Evolutionary conservation across 2,329 filamentous ascomycete genomes (phyloP), one percentile per base, ranked within the genome.

Genomic region (Fusarium musae): DNA sequence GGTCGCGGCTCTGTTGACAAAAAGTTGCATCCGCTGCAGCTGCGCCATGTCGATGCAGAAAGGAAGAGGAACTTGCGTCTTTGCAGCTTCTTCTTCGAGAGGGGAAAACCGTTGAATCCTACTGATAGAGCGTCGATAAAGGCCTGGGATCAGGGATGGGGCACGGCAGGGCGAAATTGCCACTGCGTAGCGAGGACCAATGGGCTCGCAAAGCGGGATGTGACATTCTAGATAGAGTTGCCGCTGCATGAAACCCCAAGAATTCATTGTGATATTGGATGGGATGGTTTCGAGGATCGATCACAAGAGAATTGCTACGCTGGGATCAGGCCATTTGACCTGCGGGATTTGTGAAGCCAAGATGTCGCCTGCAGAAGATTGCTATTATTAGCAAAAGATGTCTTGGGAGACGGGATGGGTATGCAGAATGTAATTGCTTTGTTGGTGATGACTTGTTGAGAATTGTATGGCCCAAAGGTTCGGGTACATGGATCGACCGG

Each of bases 181-280:
- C 39, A 34, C 46, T 13, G 15, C 10, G 17, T 46, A 30, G 34
- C 12, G 17, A 19, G 10, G 37, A 3, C 59, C 59, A 63, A 58
- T 62, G 15, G 30, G 52, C 26, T 59, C 3, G 21, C 26, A 28
- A 53, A 40, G 54, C 65, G 36, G 34, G 36, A 59, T 63, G 65
- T 68, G 63, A 68, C 54, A 62, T 68, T 53, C n/a, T 62, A 59
- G 56, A 68, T 68, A 53, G 26, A 68, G 63, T 68, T 68, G 26
- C 54, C 40, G 65, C 54, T 68, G 65, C 63, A 68, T 65, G 63
- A 62, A 46, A 64, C 42, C 34, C 66, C 50, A 40, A 30, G 34
- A 54, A 54, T 28, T 17, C 16, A 16, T 15, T 36, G 15, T 36
- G 34, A 54, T 54, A 42, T 36, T 44, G 47, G 42, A 37, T n/a